Evolutionary conservation across 2,329 filamentous ascomycete species (phyloP), one percentile per base, ranked within the genome.

Genomic region (Fonsecaea nubica): DNA sequence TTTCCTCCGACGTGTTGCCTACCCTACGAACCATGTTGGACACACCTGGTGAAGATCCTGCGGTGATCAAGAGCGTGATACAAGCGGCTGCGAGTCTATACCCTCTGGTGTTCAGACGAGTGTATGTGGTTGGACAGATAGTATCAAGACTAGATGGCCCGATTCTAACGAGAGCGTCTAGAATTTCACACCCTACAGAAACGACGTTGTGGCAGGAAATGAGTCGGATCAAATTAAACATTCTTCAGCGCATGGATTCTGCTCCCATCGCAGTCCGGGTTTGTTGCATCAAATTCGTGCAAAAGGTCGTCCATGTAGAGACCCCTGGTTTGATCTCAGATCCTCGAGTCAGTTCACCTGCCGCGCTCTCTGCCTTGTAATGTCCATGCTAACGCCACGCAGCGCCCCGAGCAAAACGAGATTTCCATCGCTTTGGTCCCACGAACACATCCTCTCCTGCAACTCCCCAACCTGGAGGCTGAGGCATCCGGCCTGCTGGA

Each of bases 231-330:
- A 99, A 99, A 82, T 88, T 91, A 63, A 91, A 89, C 74, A 95
- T 99, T 72, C 80, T 99, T 67, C 88, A 87, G 66, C 88, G 95
- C 75, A 97, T 96, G 94, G 94, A 97, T 73, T 86, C 84, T 52
- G 89, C 92, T 18, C 82, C 87, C 13, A 85, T 90, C 12, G 90
- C 92, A 2, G 87, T 98, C 69, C 90, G 90, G 74, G 90, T 98
- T 77, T 96, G 93, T 83, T 98, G 95, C 81, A 90, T 98, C 84
- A 99, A 99, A 79, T 99, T 99, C 78, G 90, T 92, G 42, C 94
- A 99, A 81, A 89, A 92, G 70, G 92, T 98, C 53, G 91, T 99
- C 53, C 86, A 97, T 71, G 92, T 93, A 18, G 94, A 99, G 79
- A 97, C 92, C 10, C 89, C 90, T n/a, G 92, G 92, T 55, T 81